A percentile compares a stretch with the other conserved stretches of the same genome.
Conservation (phyloP, 2,329 filamentous ascomycete species). For the Aspergillus versicolor region DNA sequence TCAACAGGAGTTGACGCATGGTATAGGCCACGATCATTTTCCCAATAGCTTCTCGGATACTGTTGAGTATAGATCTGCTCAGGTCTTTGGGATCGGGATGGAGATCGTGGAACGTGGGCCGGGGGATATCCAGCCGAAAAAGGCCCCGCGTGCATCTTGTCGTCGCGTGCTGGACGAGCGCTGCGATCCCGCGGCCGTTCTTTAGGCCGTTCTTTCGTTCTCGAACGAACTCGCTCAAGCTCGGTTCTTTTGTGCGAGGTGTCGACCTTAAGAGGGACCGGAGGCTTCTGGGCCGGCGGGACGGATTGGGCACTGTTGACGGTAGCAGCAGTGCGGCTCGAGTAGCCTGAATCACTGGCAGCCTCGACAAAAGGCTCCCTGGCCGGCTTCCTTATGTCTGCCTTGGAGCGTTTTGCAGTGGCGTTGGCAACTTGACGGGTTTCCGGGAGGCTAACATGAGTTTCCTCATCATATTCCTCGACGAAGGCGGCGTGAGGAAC, state of each 20-base stretch:
- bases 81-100: slow-evolving; percentile 35
- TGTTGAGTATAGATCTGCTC: slow-evolving; percentile 32
- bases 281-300: slow-evolving; percentile 43
- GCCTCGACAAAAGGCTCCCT: slow-evolving; percentile 44
- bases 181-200: slow-evolving; percentile 33
- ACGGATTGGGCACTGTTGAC: slow-evolving; percentile 54
- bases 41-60: slow-evolving; percentile 34
- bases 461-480: slow-evolving; percentile 51
- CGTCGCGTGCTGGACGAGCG: slow-evolving; percentile 28
- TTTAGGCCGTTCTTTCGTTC: slow-evolving; percentile 35
- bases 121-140: slow-evolving; percentile 31
- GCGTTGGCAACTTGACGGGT: slow-evolving; percentile 53
- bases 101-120: slow-evolving; percentile 30
- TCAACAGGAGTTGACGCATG: slow-evolving; percentile 35
- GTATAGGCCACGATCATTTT: slow-evolving; percentile 36
- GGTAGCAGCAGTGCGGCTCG: slow-evolving; percentile 56
- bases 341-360: slow-evolving; percentile 63
- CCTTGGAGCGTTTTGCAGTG: slow-evolving; percentile 49
- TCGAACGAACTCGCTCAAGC: slow-evolving; percentile 28
- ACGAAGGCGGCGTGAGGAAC: slow-evolving; percentile 44
- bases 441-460: slow-evolving; percentile 43
- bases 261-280: slow-evolving; percentile 38
- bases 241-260: slow-evolving; percentile 31
- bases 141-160: slow-evolving; percentile 37
- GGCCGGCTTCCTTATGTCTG: slow-evolving; percentile 38